phyloP scores from a whole-genome alignment of 371 early-diverging fungal species.

The Mortierella sp. region DNA sequence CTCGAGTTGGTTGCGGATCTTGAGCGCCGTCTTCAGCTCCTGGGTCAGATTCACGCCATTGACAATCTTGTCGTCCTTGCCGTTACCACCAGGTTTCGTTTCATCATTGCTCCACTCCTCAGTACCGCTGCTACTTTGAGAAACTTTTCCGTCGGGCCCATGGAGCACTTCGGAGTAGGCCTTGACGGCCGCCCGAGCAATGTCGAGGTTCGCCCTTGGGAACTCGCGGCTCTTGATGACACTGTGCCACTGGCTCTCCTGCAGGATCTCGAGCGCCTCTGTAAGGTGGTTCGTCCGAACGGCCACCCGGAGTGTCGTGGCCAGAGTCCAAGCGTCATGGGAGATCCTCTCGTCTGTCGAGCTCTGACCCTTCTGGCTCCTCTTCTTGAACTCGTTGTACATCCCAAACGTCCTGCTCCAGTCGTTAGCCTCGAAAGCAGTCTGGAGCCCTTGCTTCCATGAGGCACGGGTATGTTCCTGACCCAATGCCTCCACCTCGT shows the following conservation, averaged over 20 bases:
- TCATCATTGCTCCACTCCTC: background rate
- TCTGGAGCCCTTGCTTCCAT: background rate
- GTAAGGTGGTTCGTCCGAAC: background rate
- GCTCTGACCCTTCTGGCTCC: background rate
- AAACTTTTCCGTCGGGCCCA: background rate
- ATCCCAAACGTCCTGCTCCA: background rate
- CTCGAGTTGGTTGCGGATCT: background rate
- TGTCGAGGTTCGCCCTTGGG: background rate
- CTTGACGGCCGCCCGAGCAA: background rate
- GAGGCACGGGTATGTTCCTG: slow-evolving; percentile 10
- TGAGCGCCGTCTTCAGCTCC: background rate
- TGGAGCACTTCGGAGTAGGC: background rate
- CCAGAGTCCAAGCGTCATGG: slow-evolving; percentile 3
- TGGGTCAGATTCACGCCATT: background rate
- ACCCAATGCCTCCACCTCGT: background rate
- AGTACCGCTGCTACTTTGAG: background rate
- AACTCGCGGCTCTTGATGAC: background rate
- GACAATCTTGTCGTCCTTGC: background rate
- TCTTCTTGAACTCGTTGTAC: background rate
- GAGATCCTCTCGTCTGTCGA: background rate
- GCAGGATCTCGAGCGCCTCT: background rate
- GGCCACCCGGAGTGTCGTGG: background rate
- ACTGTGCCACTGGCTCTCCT: background rate
- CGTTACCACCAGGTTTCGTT: background rate
- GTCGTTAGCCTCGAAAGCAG: background rate